A percentile compares a stretch with the other conserved stretches of the same genome.
phyloP scores from a whole-genome alignment of 768 basidiomycete genomes.

The Porpolomopsis calyptriformis region DNA sequence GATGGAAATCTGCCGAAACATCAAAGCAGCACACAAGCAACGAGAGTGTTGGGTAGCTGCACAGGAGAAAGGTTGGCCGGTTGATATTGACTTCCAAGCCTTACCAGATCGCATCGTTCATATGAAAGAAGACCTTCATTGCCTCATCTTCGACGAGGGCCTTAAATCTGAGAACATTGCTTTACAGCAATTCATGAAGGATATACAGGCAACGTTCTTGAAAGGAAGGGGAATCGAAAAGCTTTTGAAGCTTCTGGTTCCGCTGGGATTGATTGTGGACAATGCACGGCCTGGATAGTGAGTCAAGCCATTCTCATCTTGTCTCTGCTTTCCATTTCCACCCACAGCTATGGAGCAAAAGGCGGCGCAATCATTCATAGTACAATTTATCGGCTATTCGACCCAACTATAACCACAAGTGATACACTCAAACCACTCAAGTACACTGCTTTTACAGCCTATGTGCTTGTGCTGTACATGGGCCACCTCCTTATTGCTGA shows the following conservation, averaged over 20 bases:
- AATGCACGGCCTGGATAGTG: no score
- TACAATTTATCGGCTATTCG: not conserved
- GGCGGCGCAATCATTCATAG: not conserved
- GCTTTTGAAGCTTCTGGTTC: not conserved
- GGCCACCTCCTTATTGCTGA: not conserved
- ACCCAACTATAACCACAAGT: not conserved
- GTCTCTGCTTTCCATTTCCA: no score
- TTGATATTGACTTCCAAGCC: not conserved
- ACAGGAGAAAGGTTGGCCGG: not conserved
- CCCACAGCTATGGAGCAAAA: no score
- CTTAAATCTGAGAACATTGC: not conserved
- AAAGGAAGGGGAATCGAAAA: not conserved
- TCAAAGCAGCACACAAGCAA: not conserved
- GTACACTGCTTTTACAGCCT: not conserved
- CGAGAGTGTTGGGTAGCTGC: not conserved
- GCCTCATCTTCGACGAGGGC: not conserved
- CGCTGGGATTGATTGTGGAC: no score
- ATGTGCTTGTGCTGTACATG: not conserved
- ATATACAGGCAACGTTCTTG: not conserved
- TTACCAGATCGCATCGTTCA: not conserved
- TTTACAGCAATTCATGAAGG: not conserved
- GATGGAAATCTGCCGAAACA: not conserved
- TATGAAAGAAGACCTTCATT: not conserved
- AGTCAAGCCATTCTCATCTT: no score
- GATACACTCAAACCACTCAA: not conserved